Evolutionary conservation across 73 alveolate genomes (phyloP), one percentile per base, ranked within the genome.

Genomic region (Paramecium biaurelia): DNA sequence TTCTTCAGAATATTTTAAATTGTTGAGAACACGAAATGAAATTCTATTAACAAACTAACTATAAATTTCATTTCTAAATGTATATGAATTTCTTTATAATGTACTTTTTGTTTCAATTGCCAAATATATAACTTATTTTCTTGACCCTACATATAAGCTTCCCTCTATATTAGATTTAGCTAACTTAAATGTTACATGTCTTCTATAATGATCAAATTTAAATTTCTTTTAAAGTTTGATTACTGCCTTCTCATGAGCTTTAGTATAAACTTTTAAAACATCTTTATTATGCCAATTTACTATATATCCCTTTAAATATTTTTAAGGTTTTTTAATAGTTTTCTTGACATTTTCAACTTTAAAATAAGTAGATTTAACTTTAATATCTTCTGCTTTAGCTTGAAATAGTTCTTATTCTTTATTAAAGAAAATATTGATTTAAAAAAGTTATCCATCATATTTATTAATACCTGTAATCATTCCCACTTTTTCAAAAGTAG

Each of bases 231-330:
- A 23, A 8, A 79, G 28, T 23, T 79, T 79, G 1, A 79, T 20
- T 23, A 79, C 74, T 7, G 90, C 90, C 15, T 79, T 20, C n/a
- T 79, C 76, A 43, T 79, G 90, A 7, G 26, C 70, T 79, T 79
- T 79, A 1, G 90, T 30, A 45, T 79, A 79, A 11, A 79, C 76
- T 20, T 45, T 79, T 43, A 79, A 21, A 1, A 79, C 10, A 3
- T 6, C 43, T 41, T 79, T 2, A 1, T 41, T 11, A 23, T 41
- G n/a, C 30, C 56, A 37, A 21, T 79, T 45, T 2, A 79, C 45
- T 2, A 79, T 2, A 43, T 23, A 79, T n/a, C 76, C 90, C 14
- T 79, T 79, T 24, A 79, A 43, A 43, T 79, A 79, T 45, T 79
- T 37, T 26, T 41, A 41, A 4, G 72, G 49, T 15, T 37, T 43